Percentiles rank a stretch among this genome's conserved stretches.
Conservation (phyloP, 768 basidiomycete genomes). For the Candolleomyces efflorescens region DNA sequence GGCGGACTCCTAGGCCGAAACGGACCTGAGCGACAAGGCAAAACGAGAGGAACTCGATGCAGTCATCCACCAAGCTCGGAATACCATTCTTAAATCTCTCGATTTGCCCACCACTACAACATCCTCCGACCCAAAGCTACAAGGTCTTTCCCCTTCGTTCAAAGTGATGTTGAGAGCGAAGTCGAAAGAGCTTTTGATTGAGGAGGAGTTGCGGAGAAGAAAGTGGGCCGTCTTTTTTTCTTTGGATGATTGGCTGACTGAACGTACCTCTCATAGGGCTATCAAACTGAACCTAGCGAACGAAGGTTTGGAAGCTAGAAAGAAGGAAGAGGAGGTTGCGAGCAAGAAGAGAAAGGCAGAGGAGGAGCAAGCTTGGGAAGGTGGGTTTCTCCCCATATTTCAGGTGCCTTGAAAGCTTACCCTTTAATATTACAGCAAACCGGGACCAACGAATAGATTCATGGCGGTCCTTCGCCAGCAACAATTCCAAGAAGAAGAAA, state of each 20-base stretch:
- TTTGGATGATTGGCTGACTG: background rate
- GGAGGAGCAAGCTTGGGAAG: conserved; percentile 88
- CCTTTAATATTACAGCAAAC: conserved; percentile 40
- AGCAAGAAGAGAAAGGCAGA: conserved; percentile 83
- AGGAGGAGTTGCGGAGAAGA: conserved; percentile 81
- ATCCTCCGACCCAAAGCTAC: conserved; percentile 57
- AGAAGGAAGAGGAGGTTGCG: conserved; percentile 82
- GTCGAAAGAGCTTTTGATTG: conserved; percentile 81
- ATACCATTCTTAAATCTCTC: conserved; percentile 57
- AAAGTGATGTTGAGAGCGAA: conserved; percentile 63
- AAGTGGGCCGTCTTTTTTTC: conserved; percentile 48
- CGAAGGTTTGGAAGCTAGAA: conserved; percentile 88
- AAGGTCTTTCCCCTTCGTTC: conserved; percentile 57
- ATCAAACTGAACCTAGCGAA: conserved; percentile 90
- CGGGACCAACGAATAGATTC: conserved; percentile 81
- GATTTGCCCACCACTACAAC: conserved; percentile 56
- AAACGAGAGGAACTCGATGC: conserved; percentile 83
- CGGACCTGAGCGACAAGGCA: conserved; percentile 72
- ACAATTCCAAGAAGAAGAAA: conserved; percentile 77
- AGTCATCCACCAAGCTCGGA: conserved; percentile 70
- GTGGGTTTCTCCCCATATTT: conserved; percentile 32
- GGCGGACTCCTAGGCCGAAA: conserved; percentile 59
- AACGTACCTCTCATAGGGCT: conserved; percentile 44
- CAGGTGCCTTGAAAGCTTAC: background rate
- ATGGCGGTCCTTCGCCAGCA: conserved; percentile 71